Evolutionary conservation across 805 yeast species (phyloP).

Genomic region (Cyberlindnera mycetangii): DNA sequence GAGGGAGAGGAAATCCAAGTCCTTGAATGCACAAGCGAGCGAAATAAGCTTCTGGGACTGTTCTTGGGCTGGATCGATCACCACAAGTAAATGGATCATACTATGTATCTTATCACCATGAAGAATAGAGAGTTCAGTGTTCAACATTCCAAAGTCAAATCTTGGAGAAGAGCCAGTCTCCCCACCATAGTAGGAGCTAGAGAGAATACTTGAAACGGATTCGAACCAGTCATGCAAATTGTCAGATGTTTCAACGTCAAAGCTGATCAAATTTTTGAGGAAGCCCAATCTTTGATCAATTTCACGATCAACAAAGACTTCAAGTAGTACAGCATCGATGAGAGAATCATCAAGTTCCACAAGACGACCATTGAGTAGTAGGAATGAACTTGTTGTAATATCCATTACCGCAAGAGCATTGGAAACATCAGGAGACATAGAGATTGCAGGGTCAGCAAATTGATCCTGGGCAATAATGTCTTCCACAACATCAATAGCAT

Average conservation of each 20-base stretch:
- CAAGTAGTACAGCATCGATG: conserved; percentile 30
- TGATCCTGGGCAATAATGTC: conserved; percentile 11
- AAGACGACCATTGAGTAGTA: conserved; percentile 55
- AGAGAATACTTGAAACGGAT: conserved; percentile 38
- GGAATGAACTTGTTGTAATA: conserved; percentile 36
- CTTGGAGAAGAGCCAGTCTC: conserved; percentile 43
- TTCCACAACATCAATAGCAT: conserved; percentile 17
- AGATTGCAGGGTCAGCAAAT: conserved; percentile 12
- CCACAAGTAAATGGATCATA: conserved; percentile 51
- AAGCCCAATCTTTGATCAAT: conserved; percentile 40
- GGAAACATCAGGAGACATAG: conserved; percentile 7
- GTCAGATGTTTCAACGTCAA: conserved; percentile 14
- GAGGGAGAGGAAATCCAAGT: conserved; percentile 49
- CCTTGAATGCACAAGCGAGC: conserved; percentile 40
- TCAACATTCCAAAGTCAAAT: conserved; percentile 39
- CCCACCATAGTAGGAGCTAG: conserved; percentile 41
- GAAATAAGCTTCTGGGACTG: conserved; percentile 60
- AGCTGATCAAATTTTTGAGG: conserved; percentile 23
- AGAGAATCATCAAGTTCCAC: conserved; percentile 34
- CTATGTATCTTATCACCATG: conserved; percentile 29
- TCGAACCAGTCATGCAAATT: conserved; percentile 45
- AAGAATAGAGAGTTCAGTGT: conserved; percentile 23
- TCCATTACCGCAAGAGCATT: conserved; percentile 31
- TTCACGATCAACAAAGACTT: conserved; percentile 45
- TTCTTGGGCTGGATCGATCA: conserved; percentile 74